Percentiles rank a stretch among this genome's conserved stretches.
These are phyloP conservation scores for Leptosphaerulina australis DNA, from an alignment of 2,329 filamentous ascomycete genomes.

Conservation along the genomic window DNA sequence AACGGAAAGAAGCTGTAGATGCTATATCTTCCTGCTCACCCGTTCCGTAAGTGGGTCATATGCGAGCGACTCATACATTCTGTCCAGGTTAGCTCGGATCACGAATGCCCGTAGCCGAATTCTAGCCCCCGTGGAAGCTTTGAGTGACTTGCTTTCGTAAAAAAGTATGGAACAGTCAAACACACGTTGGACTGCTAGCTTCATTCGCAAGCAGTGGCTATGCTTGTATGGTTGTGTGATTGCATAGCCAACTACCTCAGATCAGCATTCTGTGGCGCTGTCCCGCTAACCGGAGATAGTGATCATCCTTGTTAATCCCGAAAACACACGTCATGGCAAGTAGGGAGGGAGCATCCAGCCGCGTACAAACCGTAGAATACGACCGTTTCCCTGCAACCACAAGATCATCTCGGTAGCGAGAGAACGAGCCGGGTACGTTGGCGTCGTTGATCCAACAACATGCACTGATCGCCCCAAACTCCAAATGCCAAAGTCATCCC, in stretches of 20 bases:
- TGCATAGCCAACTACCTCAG: too few relatives aligned
- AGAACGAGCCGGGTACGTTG: background rate
- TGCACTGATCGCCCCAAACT: background rate
- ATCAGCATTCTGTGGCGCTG: background rate
- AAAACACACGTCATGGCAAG: slow-evolving; percentile 4
- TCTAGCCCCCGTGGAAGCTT: background rate
- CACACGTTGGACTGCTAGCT: background rate
- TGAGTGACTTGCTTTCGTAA: background rate
- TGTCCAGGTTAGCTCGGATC: background rate
- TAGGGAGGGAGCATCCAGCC: background rate
- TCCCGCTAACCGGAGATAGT: background rate
- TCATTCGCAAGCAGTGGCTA: too few relatives aligned
- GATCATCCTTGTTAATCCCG: background rate
- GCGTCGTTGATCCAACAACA: background rate
- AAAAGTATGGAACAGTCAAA: background rate
- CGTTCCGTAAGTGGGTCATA: slow-evolving; percentile 4
- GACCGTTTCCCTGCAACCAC: background rate
- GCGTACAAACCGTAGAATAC: background rate
- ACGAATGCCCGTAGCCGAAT: background rate
- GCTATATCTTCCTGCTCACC: background rate
- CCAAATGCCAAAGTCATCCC: background rate
- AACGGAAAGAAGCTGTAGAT: background rate
- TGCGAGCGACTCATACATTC: background rate
- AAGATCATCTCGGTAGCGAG: background rate
- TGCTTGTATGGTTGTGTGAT: too few relatives aligned